Conservation (phyloP, 2,329 filamentous ascomycete species). For the Metarhizium sp. region DNA sequence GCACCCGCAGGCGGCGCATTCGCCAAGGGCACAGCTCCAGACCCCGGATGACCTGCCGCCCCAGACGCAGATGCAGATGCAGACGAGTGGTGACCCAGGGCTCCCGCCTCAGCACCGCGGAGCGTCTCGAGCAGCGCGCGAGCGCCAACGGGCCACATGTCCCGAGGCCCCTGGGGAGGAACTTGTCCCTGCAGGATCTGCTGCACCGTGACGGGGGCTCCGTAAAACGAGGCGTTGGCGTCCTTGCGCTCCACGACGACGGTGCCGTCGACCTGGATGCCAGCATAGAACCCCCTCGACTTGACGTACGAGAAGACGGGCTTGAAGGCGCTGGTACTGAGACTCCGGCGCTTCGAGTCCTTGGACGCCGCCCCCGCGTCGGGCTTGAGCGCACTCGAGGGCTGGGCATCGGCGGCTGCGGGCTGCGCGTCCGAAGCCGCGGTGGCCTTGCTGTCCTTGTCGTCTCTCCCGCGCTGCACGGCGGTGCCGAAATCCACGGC, state of each 20-base stretch:
- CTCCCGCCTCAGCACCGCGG: slow-evolving; percentile 22
- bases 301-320: slow-evolving; percentile 68
- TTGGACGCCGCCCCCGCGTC: slow-evolving; percentile 5
- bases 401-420: background rate
- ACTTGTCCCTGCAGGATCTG: slow-evolving; percentile 37
- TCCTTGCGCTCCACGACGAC: slow-evolving; percentile 79
- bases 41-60: background rate
- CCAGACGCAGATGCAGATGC: background rate
- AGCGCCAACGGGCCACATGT: slow-evolving; percentile 24
- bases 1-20: background rate
- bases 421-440: background rate
- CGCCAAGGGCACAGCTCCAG: background rate
- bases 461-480: slow-evolving; percentile 12
- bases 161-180: slow-evolving; percentile 14
- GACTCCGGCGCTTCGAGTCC: slow-evolving; percentile 17
- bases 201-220: slow-evolving; percentile 40
- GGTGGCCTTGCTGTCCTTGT: background rate
- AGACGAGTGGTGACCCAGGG: background rate
- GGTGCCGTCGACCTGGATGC: slow-evolving; percentile 79
- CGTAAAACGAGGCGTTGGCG: slow-evolving; percentile 82
- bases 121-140: slow-evolving; percentile 20
- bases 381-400: slow-evolving; percentile 17
- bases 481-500: slow-evolving; percentile 50
- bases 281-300: slow-evolving; percentile 79
- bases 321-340: slow-evolving; percentile 19